A percentile compares a stretch with the other conserved stretches of the same genome.
These are phyloP conservation scores for Takakia lepidozioides DNA, from an alignment of 225 moss, liverwort and hornwort species.

Conservation along the genomic window DNA sequence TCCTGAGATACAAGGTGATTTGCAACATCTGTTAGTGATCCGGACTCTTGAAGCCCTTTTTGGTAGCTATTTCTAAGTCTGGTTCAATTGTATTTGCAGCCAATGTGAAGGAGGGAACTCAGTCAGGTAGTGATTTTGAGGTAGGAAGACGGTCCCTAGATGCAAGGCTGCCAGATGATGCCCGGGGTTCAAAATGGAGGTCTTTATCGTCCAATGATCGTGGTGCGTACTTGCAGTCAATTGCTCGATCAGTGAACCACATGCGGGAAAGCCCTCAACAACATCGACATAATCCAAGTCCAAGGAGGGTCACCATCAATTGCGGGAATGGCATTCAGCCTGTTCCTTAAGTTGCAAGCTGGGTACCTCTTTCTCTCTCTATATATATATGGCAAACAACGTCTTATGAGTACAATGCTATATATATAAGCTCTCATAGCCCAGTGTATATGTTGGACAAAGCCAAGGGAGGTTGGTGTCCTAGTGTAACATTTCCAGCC, in stretches of 20 bases:
- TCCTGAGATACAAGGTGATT: too few relatives aligned
- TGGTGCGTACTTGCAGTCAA: not conserved
- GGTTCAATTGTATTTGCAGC: conserved; percentile 6
- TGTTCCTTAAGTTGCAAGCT: conserved; percentile 7
- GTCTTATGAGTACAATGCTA: conserved; percentile 3
- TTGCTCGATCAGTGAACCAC: conserved; percentile 1
- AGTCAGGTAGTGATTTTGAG: conserved; percentile 9
- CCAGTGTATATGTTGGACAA: conserved; percentile 12
- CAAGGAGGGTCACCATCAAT: conserved; percentile 6
- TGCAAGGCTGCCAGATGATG: conserved; percentile 1
- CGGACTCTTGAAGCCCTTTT: too few relatives aligned
- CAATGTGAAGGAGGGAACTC: conserved; percentile 4
- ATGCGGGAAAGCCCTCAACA: conserved; percentile 8
- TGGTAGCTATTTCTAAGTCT: not conserved
- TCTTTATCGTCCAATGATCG: conserved; percentile 10
- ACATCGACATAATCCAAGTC: conserved; percentile 5
- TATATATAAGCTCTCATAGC: conserved; percentile 17
- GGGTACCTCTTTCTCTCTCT: conserved; percentile 8
- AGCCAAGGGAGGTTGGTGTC: too few relatives aligned
- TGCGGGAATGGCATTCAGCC: conserved; percentile 4
- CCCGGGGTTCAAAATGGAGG: conserved; percentile 10
- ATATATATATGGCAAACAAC: too few relatives aligned
- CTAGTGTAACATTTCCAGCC: too few relatives aligned
- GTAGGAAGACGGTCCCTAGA: conserved; percentile 12
- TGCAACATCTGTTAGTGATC: too few relatives aligned